Evolutionary conservation across 1,284 basidiomycete genomes (phyloP).

Genomic region (Moesziomyces parantarcticus): DNA sequence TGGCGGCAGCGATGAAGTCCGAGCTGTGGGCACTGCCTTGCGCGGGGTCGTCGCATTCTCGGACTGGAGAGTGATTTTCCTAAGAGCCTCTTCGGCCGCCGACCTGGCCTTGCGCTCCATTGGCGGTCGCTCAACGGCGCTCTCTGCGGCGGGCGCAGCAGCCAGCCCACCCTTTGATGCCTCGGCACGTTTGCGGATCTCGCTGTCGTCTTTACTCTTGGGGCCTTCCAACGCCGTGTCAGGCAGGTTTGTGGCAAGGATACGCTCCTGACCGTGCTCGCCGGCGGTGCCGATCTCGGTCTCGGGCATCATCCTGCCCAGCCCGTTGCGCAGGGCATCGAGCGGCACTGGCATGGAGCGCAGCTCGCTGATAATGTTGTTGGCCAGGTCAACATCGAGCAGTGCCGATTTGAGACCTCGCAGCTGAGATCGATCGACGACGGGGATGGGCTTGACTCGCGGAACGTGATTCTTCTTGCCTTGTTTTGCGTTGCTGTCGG

Average conservation of each 20-base stretch:
- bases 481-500: conserved; percentile 5
- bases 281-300: conserved; percentile 39
- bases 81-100: conserved; percentile 47
- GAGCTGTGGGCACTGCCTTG: conserved; percentile 23
- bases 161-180: conserved; percentile 14
- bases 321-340: conserved; percentile 24
- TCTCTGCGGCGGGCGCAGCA: conserved; percentile 1
- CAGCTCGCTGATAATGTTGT: conserved; percentile 59
- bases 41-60: conserved; percentile 12
- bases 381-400: conserved; percentile 52
- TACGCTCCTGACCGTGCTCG: conserved; percentile 44
- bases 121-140: conserved; percentile 5
- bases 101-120: conserved; percentile 23
- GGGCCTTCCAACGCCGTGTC: conserved; percentile 15
- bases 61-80: conserved; percentile 27
- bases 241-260: conserved; percentile 25
- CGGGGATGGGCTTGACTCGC: conserved; percentile 27
- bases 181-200: conserved; percentile 27
- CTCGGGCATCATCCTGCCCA: conserved; percentile 23
- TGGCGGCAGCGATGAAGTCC: conserved; percentile 34
- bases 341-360: conserved; percentile 49
- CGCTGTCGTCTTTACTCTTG: conserved; percentile 34
- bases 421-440: conserved; percentile 44
- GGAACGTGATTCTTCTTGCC: conserved; percentile 36
- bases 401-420: conserved; percentile 55